These are phyloP conservation scores for Aureobasidium sp. DNA, from an alignment of 2,329 filamentous ascomycete genomes.

Conservation along the genomic window DNA sequence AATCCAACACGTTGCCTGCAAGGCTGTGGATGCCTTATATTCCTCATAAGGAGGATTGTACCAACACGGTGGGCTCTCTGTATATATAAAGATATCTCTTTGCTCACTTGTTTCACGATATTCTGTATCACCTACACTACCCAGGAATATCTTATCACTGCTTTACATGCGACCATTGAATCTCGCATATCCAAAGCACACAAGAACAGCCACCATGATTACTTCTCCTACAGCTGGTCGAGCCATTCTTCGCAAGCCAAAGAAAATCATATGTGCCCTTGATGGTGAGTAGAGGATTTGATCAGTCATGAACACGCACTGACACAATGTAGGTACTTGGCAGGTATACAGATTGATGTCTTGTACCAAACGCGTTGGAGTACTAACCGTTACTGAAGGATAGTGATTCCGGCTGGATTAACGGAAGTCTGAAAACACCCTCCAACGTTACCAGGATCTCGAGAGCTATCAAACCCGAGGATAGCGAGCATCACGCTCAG, in stretches of 20 bases:
- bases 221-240: background rate
- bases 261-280: slow-evolving; percentile 7
- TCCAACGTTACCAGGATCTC: slow-evolving; percentile 27
- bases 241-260: slow-evolving; percentile 7
- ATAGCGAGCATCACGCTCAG: slow-evolving; percentile 26
- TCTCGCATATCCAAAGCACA: background rate
- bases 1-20: slow-evolving; percentile 5
- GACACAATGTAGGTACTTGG: slow-evolving; percentile 22
- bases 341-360: slow-evolving; percentile 7
- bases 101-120: background rate
- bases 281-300: background rate
- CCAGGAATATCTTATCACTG: background rate
- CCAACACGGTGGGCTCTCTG: background rate
- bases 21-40: background rate
- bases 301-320: background rate
- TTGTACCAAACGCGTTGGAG: background rate
- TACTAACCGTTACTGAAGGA: slow-evolving; percentile 14
- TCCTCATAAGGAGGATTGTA: background rate
- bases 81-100: background rate
- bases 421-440: slow-evolving; percentile 15
- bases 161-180: background rate
- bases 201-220: background rate
- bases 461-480: slow-evolving; percentile 25
- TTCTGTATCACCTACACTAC: background rate
- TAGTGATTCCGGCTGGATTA: slow-evolving; percentile 24